A percentile compares a stretch with the other conserved stretches of the same genome.
phyloP scores from a whole-genome alignment of 257 asterid genomes.

The Rehmannia glutinosa region DNA sequence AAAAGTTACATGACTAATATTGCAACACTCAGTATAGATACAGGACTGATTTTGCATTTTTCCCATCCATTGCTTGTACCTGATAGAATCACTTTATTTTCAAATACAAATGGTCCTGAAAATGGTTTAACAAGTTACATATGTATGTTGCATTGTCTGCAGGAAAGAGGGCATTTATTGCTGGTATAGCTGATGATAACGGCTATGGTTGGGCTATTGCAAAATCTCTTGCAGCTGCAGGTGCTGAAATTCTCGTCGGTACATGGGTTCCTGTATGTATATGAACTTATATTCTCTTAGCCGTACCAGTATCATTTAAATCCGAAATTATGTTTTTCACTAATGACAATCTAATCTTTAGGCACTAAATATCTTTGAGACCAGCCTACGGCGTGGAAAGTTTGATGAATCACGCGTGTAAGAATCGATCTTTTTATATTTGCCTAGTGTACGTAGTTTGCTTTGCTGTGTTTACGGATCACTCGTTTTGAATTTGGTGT shows the following conservation, averaged over 20 bases:
- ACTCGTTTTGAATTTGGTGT: conserved; percentile 16
- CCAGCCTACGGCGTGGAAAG: conserved; percentile 88
- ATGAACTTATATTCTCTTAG: neutral
- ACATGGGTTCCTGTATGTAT: conserved; percentile 98
- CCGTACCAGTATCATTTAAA: neutral
- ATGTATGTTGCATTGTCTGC: conserved; percentile 16
- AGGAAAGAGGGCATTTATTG: conserved; percentile 97
- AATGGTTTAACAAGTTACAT: too few species aligned
- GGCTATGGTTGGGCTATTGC: conserved; percentile 99
- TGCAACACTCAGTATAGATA: too few species aligned
- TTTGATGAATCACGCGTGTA: conserved; percentile 91
- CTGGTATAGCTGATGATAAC: conserved; percentile 93
- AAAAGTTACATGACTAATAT: too few species aligned
- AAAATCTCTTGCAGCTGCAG: conserved; percentile 94
- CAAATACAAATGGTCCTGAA: too few species aligned
- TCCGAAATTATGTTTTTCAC: conserved; percentile 3
- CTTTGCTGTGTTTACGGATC: conserved; percentile 8
- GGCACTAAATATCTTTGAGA: conserved; percentile 93
- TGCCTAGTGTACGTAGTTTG: neutral
- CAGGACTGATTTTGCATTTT: too few species aligned
- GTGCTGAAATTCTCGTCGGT: conserved; percentile 95
- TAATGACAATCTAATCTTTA: conserved; percentile 16
- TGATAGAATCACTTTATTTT: too few species aligned
- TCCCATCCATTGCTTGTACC: too few species aligned
- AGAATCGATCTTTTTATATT: conserved; percentile 15